Evolutionary conservation across 495 filamentous ascomycete species (phyloP), one percentile per base, ranked within the genome.

Genomic region (Neurospora sp.): DNA sequence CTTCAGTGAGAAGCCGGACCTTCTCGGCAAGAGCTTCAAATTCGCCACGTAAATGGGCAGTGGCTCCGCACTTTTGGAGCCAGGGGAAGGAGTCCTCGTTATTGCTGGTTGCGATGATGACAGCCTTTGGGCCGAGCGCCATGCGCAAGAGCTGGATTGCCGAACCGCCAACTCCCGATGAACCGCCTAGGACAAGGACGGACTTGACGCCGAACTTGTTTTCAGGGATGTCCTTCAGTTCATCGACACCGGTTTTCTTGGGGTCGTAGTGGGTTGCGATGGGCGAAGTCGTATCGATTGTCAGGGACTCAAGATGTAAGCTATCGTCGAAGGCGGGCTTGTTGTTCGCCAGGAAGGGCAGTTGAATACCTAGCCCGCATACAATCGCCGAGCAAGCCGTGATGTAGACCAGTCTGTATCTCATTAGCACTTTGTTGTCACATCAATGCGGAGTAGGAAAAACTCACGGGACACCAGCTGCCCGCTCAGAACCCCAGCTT

Each of bases 141-240:
- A 75, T 14, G 14, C 84, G 82, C 9, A 85, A 76, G 20, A 85
- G 80, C 71, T 85, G 84, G 68, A 85, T 80, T 9, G 80, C 81
- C 10, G 75, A 76, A 5, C 80, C 75, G 41, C 84, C 84, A 20
- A 84, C 76, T 22, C 75, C 80, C 6, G 84, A 85, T 72, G 79
- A 81, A 22, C 82, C 84, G 69, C 84, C 84, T 0, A 86, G 71
- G 20, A 86, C 75, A 11, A 85, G 82, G 61, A 85, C 73, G 0
- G 82, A 81, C 41, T 76, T 75, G 37, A 73, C 40, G 70, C 37
- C 27, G 22, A 27, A 22, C 8, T 53, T 40, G 16, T 74, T n/a
- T n/a, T 16, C 42, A n/a, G 42, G 18, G 42, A 9, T 0, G 18
- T 44, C 42, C 42, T 44, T 44, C 42, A n/a, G 42, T n/a, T 44